Conservation (phyloP, 768 basidiomycete species). For the Russula sp. region DNA sequence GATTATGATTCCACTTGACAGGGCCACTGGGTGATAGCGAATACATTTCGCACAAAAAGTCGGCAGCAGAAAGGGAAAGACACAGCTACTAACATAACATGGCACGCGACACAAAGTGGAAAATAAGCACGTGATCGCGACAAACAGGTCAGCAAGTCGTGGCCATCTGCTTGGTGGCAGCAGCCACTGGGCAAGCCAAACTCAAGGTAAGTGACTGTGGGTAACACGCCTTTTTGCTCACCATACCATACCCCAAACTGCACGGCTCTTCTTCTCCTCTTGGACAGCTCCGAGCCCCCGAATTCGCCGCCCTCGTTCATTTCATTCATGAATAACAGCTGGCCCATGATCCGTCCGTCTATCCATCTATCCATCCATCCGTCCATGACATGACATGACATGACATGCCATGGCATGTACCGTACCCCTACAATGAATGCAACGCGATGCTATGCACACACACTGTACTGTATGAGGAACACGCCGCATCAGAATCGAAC, state of each 20-base stretch:
- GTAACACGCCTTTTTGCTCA: neutral
- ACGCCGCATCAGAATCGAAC: neutral
- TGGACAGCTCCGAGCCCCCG: constrained; percentile 1
- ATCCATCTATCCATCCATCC: too few relatives aligned
- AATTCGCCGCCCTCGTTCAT: neutral
- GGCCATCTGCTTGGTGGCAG: too few relatives aligned
- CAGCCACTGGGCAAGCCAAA: too few relatives aligned
- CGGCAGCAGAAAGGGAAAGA: neutral
- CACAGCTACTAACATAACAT: too few relatives aligned
- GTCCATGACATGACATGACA: neutral
- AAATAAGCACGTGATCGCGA: neutral
- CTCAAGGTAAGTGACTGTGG: neutral
- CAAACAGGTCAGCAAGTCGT: neutral
- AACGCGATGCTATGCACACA: neutral
- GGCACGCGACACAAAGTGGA: neutral
- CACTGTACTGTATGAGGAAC: neutral
- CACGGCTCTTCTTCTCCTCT: neutral
- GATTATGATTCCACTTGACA: constrained; percentile 20
- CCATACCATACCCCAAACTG: neutral
- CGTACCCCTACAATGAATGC: neutral
- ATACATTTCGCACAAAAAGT: constrained; percentile 1
- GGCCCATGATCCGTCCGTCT: neutral
- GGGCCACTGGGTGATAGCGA: constrained; percentile 13
- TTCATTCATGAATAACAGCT: neutral
- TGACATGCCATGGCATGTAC: neutral